A percentile compares a stretch with the other conserved stretches of the same genome.
Evolutionary conservation across 2,329 filamentous ascomycete genomes (phyloP).

Genomic region (Colletotrichum karsti): DNA sequence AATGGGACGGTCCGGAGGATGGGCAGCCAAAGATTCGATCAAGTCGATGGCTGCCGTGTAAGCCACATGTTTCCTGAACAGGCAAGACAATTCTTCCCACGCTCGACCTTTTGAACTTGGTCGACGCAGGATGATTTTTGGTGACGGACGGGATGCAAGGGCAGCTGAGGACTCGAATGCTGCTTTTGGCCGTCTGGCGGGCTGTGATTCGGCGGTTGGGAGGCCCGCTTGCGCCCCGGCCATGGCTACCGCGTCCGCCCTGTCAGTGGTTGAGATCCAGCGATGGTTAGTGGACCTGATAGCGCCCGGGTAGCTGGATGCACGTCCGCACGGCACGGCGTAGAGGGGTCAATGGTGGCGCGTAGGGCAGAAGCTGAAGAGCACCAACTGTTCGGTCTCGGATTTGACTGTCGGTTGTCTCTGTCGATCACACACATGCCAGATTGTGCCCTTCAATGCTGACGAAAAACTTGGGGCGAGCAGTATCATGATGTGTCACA

Average conservation of each 20-base stretch:
- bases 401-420: not conserved
- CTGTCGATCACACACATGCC: not conserved
- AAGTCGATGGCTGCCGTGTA: no score
- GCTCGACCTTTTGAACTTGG: not conserved
- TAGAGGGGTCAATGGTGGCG: not conserved
- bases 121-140: not conserved
- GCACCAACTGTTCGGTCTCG: not conserved
- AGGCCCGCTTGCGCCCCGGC: conserved; percentile 6
- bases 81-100: not conserved
- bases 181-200: conserved; percentile 25
- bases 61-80: no score
- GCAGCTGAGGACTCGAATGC: conserved; percentile 3
- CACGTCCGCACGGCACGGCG: not conserved
- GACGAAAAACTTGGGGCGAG: not conserved
- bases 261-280: not conserved
- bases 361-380: not conserved
- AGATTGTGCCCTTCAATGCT: not conserved
- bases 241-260: conserved; percentile 6
- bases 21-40: not conserved
- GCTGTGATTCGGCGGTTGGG: conserved; percentile 21
- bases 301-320: not conserved
- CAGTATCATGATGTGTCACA: not conserved
- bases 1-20: not conserved
- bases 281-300: not conserved
- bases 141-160: conserved; percentile 8